phyloP scores from a whole-genome alignment of 768 basidiomycete genomes.

The Lepiota venenata region DNA sequence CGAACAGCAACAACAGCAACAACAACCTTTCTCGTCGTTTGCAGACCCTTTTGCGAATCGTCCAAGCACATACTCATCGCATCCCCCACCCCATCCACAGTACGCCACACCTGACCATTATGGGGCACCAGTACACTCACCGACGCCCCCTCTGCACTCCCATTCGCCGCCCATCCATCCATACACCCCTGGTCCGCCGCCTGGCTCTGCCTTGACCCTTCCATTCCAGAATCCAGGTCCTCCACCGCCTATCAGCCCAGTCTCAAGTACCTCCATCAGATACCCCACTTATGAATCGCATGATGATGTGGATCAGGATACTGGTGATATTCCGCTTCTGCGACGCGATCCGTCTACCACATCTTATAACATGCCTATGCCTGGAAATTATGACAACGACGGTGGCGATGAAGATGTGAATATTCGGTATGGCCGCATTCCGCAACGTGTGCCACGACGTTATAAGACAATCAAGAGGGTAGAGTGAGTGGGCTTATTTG shows the following conservation, averaged over 20 bases:
- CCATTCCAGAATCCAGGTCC: conserved; percentile 13
- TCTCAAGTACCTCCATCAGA: conserved; percentile 11
- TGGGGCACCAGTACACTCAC: conserved; percentile 13
- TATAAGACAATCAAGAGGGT: conserved; percentile 95
- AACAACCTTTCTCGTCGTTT: conserved; percentile 28
- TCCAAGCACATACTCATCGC: conserved; percentile 24
- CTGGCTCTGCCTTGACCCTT: conserved; percentile 1
- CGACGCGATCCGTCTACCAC: conserved; percentile 36
- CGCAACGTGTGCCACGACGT: conserved; percentile 83
- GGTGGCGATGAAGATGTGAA: conserved; percentile 40
- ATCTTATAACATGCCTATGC: conserved; percentile 26
- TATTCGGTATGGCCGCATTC: conserved; percentile 87
- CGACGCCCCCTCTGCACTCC: conserved; percentile 18
- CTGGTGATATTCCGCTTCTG: conserved; percentile 68
- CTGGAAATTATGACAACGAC: conserved; percentile 42
- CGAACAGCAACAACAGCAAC: conserved; percentile 34
- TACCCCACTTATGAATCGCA: conserved; percentile 34
- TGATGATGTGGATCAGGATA: conserved; percentile 42
- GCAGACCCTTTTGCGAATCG: conserved; percentile 35
- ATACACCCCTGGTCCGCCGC: conserved; percentile 15
- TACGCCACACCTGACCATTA: conserved; percentile 22
- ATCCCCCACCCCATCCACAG: conserved; percentile 18
- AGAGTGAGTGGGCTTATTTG: conserved; percentile 47
- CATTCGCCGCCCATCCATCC: conserved; percentile 18
- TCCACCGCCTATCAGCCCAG: conserved; percentile 13